Evolutionary conservation across 2,329 filamentous ascomycete genomes (phyloP).

Genomic region (Aspergillus puulaauensis): DNA sequence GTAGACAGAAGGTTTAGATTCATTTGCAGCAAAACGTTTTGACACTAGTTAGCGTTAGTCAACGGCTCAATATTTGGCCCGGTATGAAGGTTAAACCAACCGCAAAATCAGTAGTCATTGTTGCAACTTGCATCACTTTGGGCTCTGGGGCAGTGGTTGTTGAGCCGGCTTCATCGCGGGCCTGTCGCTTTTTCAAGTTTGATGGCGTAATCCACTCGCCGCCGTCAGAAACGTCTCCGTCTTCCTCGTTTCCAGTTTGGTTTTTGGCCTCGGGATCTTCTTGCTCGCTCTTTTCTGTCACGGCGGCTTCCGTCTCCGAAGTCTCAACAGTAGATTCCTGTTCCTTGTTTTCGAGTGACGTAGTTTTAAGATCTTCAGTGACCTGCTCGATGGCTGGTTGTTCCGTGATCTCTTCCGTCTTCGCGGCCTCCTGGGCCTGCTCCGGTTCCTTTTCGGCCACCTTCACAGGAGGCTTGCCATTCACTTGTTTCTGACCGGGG

Average conservation of each 20-base stretch:
- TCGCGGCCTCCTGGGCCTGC: conserved; percentile 26
- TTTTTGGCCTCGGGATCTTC: conserved; percentile 18
- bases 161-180: conserved; percentile 58
- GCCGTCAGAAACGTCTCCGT: conserved; percentile 40
- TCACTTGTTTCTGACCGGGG: conserved; percentile 76
- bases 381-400: conserved; percentile 28
- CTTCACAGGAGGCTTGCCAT: conserved; percentile 63
- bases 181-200: conserved; percentile 84
- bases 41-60: conserved; percentile 41
- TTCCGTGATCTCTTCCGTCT: conserved; percentile 26
- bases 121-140: conserved; percentile 77
- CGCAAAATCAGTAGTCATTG: conserved; percentile 91
- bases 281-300: conserved; percentile 18
- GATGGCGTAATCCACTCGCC: conserved; percentile 93
- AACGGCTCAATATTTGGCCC: neutral
- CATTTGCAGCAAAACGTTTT: conserved; percentile 92
- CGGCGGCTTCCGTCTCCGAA: conserved; percentile 22
- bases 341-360: conserved; percentile 28
- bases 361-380: conserved; percentile 27
- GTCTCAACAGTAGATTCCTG: conserved; percentile 21
- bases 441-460: conserved; percentile 36
- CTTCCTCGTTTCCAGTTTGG: conserved; percentile 26
- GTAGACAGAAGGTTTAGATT: conserved; percentile 87
- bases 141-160: conserved; percentile 53
- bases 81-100: conserved; percentile 54